Base-by-base conservation (phyloP, 495 filamentous ascomycete genomes). In the Glonium stellatum region DNA sequence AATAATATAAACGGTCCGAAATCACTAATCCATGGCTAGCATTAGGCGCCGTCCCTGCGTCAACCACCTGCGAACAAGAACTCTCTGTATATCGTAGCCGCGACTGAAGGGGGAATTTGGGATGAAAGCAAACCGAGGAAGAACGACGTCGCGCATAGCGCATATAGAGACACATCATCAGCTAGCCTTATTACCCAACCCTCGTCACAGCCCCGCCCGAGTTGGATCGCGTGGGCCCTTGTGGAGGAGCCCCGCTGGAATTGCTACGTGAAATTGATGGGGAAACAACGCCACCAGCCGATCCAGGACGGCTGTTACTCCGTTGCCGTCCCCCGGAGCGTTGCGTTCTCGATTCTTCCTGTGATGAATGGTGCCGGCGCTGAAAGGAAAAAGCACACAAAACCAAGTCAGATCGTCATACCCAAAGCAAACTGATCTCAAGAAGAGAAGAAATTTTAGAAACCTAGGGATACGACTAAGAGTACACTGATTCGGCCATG, bases 401-500 rank as follows among this genome's bases (percentile, higher is more conserved):
- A 51, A 51, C 48, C 57, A 68, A 60, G 63, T 65, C 63, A 65
- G 66, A 68, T 61, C 55, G 34, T 49, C 55, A 61, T 59, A 52
- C 57, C 62, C 22, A 63, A 64, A 54, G 57, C 65, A 64, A 61
- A 55, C 52, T 54, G 58, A 53, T 41, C 55, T 61, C 60, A 31
- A 51, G 49, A 31, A 31, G 2, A 48, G 55, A 55, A 58, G 57
- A 49, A 21, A 50, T 55, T 56, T 63, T 62, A 59, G 59, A 48
- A n/a, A 60, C 60, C 52, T 64, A 67, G 61, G 58, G 54, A 63
- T 63, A 63, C 52, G 57, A 63, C 56, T 67, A 67, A 60, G 47
- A 63, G 58, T 68, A 68, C 65, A 68, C 39, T 50, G 55, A 68
- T 64, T 64, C 65, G 62, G 62, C 55, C 65, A 58, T 52, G 64